A percentile compares a stretch with the other conserved stretches of the same genome.
phyloP scores from a whole-genome alignment of 2,329 filamentous ascomycete genomes.

The Fusarium nisikadoi region DNA sequence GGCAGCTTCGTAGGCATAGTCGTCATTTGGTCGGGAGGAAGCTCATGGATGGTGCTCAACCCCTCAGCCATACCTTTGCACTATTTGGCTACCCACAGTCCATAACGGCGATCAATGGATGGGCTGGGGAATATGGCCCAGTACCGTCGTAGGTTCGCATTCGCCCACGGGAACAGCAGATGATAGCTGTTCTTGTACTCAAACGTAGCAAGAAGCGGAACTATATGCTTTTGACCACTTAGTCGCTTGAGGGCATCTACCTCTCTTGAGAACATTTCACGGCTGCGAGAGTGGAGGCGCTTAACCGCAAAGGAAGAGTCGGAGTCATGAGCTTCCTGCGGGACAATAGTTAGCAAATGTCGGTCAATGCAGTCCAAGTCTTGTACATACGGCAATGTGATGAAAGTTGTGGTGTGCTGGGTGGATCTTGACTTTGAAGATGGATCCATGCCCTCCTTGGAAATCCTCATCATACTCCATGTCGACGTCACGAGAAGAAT shows the following conservation, averaged over 20 bases:
- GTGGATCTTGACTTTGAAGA: background rate
- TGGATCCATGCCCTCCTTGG: background rate
- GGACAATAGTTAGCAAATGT: background rate
- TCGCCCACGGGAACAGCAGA: background rate
- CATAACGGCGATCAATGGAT: background rate
- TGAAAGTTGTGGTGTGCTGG: background rate
- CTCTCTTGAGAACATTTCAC: background rate
- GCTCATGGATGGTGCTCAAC: background rate
- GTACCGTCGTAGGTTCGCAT: background rate
- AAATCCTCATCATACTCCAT: background rate
- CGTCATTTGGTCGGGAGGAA: background rate
- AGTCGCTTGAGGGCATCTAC: background rate
- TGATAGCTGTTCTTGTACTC: background rate
- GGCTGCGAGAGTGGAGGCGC: background rate
- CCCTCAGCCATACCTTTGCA: background rate
- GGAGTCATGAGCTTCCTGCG: background rate
- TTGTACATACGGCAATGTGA: background rate
- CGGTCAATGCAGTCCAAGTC: no score
- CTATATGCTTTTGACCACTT: background rate
- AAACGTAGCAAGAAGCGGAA: background rate
- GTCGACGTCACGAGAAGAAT: background rate
- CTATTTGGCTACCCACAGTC: background rate
- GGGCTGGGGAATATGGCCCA: conserved; percentile 1
- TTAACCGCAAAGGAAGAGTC: background rate
- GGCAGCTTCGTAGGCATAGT: background rate